Base-by-base conservation (phyloP, 352 stramenopile genomes). In the Globisporangium parvum region DNA sequence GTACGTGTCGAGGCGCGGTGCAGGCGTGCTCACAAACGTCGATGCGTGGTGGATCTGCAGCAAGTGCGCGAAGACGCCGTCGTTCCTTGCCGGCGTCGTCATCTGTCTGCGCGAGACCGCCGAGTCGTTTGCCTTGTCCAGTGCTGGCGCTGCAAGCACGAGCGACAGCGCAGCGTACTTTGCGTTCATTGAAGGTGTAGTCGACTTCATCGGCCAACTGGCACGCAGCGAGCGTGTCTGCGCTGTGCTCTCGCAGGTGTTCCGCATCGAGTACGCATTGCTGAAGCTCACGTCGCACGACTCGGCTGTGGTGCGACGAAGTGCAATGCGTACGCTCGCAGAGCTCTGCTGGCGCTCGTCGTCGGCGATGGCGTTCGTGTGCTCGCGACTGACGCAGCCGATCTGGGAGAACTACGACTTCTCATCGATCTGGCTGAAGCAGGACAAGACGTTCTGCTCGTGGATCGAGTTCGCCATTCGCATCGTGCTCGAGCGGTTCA, bases 401-500 rank as follows among this genome's bases (percentile, higher is more conserved):
- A 47, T 69, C 12, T 66, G 63, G 63, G 51, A 59, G 45, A 65
- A 65, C 28, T 37, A 44, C 26, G 52, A 49, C 11, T 58, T 51
- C 52, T 49, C 52, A 5, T 33, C 28, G 15, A 51, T 49, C 10
- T 50, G 52, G 52, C 40, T 45, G n/a, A 58, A 58, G 42, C 24
- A 41, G 26, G 41, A 58, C 24, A 58, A 58, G 31, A 58, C 44
- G 23, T 44, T 51, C 40, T 58, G 52, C 26, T 37, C 52, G 6
- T 51, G 52, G 52, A 58, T 58, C 48, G 46, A 61, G 20, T 45
- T 28, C 10, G 44, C 14, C 18, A 39, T 55, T 40, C 46, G 55
- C 10, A 24, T 40, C 8, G n/a, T 31, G 11, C 11, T 50, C n/a
- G 24, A 39, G 18, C 44, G 21, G 20, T 49, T 55, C 57, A 69